Base-by-base conservation (phyloP, 2,329 filamentous ascomycete species). In the Corinectria fuckeliana region DNA sequence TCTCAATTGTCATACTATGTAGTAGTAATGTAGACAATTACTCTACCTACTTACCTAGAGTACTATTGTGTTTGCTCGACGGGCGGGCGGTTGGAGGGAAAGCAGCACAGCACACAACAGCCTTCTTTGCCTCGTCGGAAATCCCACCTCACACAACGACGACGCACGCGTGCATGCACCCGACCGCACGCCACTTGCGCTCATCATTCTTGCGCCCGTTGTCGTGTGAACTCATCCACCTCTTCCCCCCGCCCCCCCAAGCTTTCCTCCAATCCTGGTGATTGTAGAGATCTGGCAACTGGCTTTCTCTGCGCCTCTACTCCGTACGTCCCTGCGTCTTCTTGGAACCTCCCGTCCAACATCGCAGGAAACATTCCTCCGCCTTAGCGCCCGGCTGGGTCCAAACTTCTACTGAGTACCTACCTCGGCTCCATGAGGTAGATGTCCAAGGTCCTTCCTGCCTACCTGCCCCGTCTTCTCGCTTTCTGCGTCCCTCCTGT, bases 141-240 rank as follows among this genome's bases (percentile, higher is more conserved):
- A 14, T 9, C n/a, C n/a, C 32, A 36, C 4, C 14, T 36, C 32
- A 16, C 32, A 9, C 32, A 64, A 62, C 20, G 8, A 7, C 11
- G 5, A 10, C 26, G 26, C 26, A 8, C 26, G 26, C 20, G 26
- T 23, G 8, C 44, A 32, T 4, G 25, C 38, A 28, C 23, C 45
- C 48, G 51, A 55, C 51, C 55, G 56, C 59, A 64, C 64, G 66
- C 64, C 66, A 67, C 64, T n/a, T 48, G 21, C 32, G 48, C 56
- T 62, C 58, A 66, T 60, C 39, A 36, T 36, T 36, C 32, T 36
- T 16, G 10, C n/a, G 32, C 32, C 18, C 7, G 32, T 18, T 8
- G n/a, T 10, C 26, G 26, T n/a, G n/a, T n/a, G n/a, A n/a, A n/a
- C n/a, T 30, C 42, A 47, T 53, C 34, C 28, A 52, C 50, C 26